Evolutionary conservation across 139 green algal genomes (phyloP), one percentile per base, ranked within the genome.

Genomic region (Tetradesmus obliquus): DNA sequence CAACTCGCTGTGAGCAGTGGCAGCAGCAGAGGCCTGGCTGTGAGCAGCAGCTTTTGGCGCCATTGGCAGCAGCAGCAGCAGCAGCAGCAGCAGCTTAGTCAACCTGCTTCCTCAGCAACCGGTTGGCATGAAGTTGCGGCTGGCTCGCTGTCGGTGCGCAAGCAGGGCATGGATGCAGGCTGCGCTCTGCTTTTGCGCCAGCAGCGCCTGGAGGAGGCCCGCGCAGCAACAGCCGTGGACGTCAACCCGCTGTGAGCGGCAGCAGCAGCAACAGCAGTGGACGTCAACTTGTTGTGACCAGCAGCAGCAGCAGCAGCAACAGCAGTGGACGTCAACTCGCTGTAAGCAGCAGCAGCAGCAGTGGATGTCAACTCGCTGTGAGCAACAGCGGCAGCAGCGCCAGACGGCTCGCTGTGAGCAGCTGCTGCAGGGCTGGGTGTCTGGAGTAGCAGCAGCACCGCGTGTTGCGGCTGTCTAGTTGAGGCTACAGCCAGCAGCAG

Each of bases 171-270:
- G 32, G 32, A 45, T 45, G 32, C 32, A 45, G 32, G 32, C 32
- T 45, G 32, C 32, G 32, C 32, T 45, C 32, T 45, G 32, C 32
- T 45, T 45, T 45, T 45, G 32, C 32, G 32, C 32, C 32, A 45
- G 32, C 60, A 93, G 80, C 58, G 91, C 32, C 91, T 96, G 79
- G 94, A 95, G 84, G 93, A 95, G 0, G 94, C 94, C 2, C 69
- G 85, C 9, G 94, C 92, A 22, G 72, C 89, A 19, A 93, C 86
- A 1, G 92, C 71, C 12, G 86, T 84, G 17, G 86, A 90, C 22
- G 53, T 90, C 6, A 3, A 8, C 55, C 20, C 13, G 15, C 5
- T 1, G 10, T n/a, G 55, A 51, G 55, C 1, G 12, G 24, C 15
- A 53, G 57, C 22, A 62, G 94, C 92, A 22, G 72, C 89, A 19